These are phyloP conservation scores for Citrus hindsii DNA, from an alignment of 345 rosid genomes.

Conservation along the genomic window DNA sequence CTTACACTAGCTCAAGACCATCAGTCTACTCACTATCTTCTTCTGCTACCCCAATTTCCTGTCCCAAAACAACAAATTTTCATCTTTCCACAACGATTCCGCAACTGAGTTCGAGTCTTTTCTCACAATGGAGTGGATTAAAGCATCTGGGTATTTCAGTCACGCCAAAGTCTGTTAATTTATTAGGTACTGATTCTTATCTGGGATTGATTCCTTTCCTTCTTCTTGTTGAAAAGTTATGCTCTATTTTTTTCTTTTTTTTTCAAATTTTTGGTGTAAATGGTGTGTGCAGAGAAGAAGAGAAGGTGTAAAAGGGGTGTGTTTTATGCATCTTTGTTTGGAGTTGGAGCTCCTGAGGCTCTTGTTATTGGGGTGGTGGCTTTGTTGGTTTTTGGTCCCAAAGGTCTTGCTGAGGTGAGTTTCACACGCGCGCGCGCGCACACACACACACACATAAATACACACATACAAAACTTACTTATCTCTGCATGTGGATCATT, in stretches of 20 bases:
- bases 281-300: slow-evolving; percentile 51
- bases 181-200: slow-evolving; percentile 36
- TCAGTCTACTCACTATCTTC: slow-evolving; percentile 22
- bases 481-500: not conserved
- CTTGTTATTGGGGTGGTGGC: slow-evolving; percentile 98
- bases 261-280: not conserved
- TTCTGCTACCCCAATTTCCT: slow-evolving; percentile 15
- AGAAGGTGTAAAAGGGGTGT: slow-evolving; percentile 37
- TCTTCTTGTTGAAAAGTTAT: not conserved
- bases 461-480: not conserved
- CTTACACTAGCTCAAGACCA: slow-evolving; percentile 5
- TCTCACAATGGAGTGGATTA: slow-evolving; percentile 65
- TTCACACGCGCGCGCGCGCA: too few relatives aligned
- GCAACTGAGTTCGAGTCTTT: slow-evolving; percentile 35
- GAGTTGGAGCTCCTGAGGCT: slow-evolving; percentile 99
- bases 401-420: slow-evolving; percentile 97
- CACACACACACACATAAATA: too few relatives aligned
- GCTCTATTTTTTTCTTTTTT: not conserved
- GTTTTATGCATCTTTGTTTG: slow-evolving; percentile 79
- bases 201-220: slow-evolving; percentile 3
- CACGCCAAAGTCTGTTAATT: slow-evolving; percentile 34
- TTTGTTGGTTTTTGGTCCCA: slow-evolving; percentile 96
- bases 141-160: slow-evolving; percentile 68
- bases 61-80: slow-evolving; percentile 29
- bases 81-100: slow-evolving; percentile 31